phyloP scores from a whole-genome alignment of 169 alveolate genomes.

The Plasmodium yoelii region DNA sequence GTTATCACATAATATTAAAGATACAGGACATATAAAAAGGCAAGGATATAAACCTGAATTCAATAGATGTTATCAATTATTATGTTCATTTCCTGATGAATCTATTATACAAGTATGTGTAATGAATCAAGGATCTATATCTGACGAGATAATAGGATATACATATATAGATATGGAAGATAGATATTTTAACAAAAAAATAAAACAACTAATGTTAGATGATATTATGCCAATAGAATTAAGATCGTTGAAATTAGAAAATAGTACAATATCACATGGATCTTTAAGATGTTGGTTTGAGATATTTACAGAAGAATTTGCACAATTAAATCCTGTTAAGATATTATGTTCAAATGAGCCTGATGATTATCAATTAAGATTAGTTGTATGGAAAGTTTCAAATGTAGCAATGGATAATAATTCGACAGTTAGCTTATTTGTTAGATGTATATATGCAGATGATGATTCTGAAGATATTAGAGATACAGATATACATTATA shows the following conservation, averaged over 20 bases:
- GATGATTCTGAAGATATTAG: slow-evolving; percentile 86
- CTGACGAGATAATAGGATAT: slow-evolving; percentile 91
- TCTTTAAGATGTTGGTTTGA: slow-evolving; percentile 91
- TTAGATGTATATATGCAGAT: slow-evolving; percentile 86
- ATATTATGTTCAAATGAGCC: slow-evolving; percentile 89
- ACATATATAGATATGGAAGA: slow-evolving; percentile 92
- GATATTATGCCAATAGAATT: slow-evolving; percentile 88
- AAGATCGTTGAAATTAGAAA: slow-evolving; percentile 84
- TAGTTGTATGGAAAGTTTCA: slow-evolving; percentile 92
- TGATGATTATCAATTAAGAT: slow-evolving; percentile 89
- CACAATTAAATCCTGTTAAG: slow-evolving; percentile 88
- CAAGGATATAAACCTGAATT: slow-evolving; percentile 92
- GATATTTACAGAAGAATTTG: slow-evolving; percentile 87
- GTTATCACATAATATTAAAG: slow-evolving; percentile 84
- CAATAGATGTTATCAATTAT: slow-evolving; percentile 89
- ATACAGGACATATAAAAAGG: slow-evolving; percentile 85
- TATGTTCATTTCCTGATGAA: slow-evolving; percentile 91
- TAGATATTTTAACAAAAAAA: slow-evolving; percentile 88
- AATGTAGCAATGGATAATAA: slow-evolving; percentile 89
- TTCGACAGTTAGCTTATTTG: slow-evolving; percentile 89
- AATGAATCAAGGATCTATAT: slow-evolving; percentile 88
- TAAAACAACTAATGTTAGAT: slow-evolving; percentile 86
- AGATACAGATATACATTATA: slow-evolving; percentile 92
- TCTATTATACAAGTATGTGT: slow-evolving; percentile 88
- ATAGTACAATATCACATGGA: slow-evolving; percentile 90